These are phyloP conservation scores for Scutellaria baicalensis DNA, from an alignment of 257 asterid genomes.

Conservation along the genomic window DNA sequence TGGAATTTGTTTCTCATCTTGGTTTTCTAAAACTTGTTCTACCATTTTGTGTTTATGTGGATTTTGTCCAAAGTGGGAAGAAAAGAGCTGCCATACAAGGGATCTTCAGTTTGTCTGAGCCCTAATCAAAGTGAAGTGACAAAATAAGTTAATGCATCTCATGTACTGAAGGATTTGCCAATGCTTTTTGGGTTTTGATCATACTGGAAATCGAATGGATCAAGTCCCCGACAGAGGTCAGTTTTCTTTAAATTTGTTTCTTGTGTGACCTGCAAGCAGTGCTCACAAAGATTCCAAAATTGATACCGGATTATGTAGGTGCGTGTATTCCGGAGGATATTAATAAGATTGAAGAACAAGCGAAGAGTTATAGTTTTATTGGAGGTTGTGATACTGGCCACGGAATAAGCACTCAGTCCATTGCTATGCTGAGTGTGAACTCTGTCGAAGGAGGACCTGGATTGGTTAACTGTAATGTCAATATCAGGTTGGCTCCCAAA, in stretches of 20 bases:
- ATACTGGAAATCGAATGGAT: constrained; percentile 2
- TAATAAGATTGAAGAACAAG: constrained; percentile 5
- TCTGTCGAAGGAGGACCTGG: constrained; percentile 12
- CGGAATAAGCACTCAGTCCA: constrained; percentile 4
- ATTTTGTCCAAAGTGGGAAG: background rate
- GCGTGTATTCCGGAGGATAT: background rate
- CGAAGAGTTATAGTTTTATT: background rate
- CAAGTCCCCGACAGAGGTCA: constrained; percentile 4
- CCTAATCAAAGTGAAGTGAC: too few relatives aligned
- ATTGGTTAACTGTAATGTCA: background rate
- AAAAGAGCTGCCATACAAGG: too few relatives aligned
- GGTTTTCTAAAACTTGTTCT: background rate
- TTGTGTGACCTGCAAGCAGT: background rate
- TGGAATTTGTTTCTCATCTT: background rate
- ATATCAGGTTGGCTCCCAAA: constrained; percentile 2
- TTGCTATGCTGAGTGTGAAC: background rate
- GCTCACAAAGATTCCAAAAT: background rate
- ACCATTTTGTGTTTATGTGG: background rate
- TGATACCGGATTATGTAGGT: constrained; percentile 9
- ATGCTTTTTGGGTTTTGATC: background rate
- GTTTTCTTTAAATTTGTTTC: background rate
- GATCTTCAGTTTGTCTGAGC: too few relatives aligned
- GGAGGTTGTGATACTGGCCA: background rate
- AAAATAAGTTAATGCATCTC: too few relatives aligned
- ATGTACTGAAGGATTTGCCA: background rate